Evolutionary conservation across 2,329 filamentous ascomycete genomes (phyloP).

Genomic region (Albifimbria verrucaria): DNA sequence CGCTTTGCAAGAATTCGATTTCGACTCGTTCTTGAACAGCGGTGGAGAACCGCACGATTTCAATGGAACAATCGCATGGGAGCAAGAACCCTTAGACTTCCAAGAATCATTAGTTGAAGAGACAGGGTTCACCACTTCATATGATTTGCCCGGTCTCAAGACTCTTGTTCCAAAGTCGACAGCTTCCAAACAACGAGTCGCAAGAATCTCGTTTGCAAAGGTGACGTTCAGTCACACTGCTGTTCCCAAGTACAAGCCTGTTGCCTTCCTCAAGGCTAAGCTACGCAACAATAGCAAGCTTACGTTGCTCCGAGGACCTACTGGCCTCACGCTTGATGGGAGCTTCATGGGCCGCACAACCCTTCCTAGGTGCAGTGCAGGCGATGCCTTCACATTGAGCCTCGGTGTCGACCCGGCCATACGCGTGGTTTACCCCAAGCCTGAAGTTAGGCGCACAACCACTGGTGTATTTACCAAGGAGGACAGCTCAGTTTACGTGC

Average conservation of each 20-base stretch:
- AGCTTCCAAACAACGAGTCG: slow-evolving; percentile 57
- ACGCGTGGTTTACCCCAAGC: slow-evolving; percentile 51
- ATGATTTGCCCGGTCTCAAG: slow-evolving; percentile 57
- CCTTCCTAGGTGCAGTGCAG: slow-evolving; percentile 53
- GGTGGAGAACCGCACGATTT: slow-evolving; percentile 18
- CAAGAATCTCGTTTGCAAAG: slow-evolving; percentile 47
- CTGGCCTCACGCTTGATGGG: slow-evolving; percentile 60
- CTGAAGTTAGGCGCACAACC: slow-evolving; percentile 48
- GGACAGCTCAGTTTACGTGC: slow-evolving; percentile 46
- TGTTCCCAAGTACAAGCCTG: slow-evolving; percentile 58
- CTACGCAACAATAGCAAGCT: slow-evolving; percentile 54
- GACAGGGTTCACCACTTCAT: slow-evolving; percentile 57
- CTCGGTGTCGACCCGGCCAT: slow-evolving; percentile 61
- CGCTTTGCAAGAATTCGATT: slow-evolving; percentile 1
- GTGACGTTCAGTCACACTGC: slow-evolving; percentile 55
- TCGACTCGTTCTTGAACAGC: not conserved
- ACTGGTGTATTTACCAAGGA: slow-evolving; percentile 53
- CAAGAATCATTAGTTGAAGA: slow-evolving; percentile 54
- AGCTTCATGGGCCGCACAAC: slow-evolving; percentile 56
- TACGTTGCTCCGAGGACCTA: slow-evolving; percentile 52
- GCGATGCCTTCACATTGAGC: slow-evolving; percentile 49
- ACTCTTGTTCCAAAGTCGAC: slow-evolving; percentile 50
- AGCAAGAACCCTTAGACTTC: slow-evolving; percentile 27
- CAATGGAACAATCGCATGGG: slow-evolving; percentile 30
- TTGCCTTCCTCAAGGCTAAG: slow-evolving; percentile 57